These are phyloP conservation scores for Scedosporium boydii DNA, from an alignment of 2,329 filamentous ascomycete species.

Conservation along the genomic window DNA sequence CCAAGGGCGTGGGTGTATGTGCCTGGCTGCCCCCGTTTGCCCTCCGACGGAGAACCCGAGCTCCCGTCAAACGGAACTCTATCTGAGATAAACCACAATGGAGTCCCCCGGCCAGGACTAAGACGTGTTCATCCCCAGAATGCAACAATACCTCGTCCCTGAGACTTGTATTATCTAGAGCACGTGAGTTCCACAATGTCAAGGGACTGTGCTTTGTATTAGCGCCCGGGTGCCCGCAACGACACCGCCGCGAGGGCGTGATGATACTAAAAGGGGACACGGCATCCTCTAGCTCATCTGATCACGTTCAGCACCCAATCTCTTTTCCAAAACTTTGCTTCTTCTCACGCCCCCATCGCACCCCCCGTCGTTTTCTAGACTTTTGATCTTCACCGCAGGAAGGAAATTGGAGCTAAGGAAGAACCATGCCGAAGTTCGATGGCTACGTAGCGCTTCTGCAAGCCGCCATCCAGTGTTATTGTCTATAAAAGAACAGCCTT, in stretches of 20 bases:
- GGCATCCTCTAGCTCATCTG: background rate
- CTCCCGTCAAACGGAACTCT: conserved; percentile 1
- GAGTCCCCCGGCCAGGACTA: too few species aligned
- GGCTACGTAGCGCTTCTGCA: background rate
- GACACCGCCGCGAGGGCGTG: background rate
- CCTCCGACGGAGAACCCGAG: background rate
- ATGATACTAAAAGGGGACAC: background rate
- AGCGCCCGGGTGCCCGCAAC: background rate
- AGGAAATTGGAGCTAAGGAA: background rate
- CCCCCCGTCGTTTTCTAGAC: background rate
- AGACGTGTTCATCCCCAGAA: background rate
- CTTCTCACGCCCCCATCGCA: background rate
- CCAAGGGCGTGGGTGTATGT: background rate
- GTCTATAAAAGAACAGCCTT: background rate
- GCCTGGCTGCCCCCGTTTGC: background rate
- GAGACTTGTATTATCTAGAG: background rate
- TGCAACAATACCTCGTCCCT: background rate
- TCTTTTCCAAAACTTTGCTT: background rate
- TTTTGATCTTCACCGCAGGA: background rate
- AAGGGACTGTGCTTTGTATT: background rate
- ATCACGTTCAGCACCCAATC: background rate
- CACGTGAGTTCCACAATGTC: background rate
- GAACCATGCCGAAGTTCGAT: background rate
- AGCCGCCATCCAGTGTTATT: background rate
- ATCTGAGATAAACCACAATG: background rate